Evolutionary conservation across 2,329 filamentous ascomycete species (phyloP).

Genomic region (Pseudogymnoascus sp.): DNA sequence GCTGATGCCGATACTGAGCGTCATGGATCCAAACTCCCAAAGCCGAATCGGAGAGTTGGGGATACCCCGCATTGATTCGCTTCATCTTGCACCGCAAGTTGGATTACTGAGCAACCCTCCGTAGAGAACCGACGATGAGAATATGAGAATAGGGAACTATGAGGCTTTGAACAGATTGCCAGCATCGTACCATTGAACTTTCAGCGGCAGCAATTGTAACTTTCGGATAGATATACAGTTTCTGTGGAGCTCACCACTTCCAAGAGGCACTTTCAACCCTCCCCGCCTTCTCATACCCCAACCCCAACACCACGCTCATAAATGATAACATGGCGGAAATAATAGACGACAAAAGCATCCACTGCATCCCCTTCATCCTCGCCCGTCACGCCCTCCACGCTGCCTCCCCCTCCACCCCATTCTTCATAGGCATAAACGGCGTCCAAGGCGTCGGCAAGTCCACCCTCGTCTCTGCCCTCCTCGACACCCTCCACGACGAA

Average conservation of each 20-base stretch:
- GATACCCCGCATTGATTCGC: neutral
- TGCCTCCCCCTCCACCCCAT: conserved; percentile 43
- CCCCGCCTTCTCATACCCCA: neutral
- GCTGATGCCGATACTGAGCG: neutral
- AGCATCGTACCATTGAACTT: neutral
- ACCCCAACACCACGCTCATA: neutral
- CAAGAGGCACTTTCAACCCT: neutral
- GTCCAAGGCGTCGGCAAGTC: conserved; percentile 92
- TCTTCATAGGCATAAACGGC: conserved; percentile 84
- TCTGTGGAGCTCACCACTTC: neutral
- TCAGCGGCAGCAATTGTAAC: neutral
- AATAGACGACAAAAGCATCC: conserved; percentile 68
- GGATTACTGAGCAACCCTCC: neutral
- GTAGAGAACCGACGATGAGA: neutral
- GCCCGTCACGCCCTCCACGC: conserved; percentile 48
- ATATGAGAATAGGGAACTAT: neutral
- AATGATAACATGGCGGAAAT: conserved; percentile 42
- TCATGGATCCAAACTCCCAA: neutral
- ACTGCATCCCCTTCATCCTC: conserved; percentile 73
- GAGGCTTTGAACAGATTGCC: neutral
- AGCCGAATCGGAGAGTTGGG: neutral
- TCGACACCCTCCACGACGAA: conserved; percentile 42
- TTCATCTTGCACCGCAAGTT: neutral
- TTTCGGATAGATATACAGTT: neutral
- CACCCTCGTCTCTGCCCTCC: conserved; percentile 67